phyloP scores from a whole-genome alignment of 2,329 filamentous ascomycete species.

The Fusarium cicatricum region DNA sequence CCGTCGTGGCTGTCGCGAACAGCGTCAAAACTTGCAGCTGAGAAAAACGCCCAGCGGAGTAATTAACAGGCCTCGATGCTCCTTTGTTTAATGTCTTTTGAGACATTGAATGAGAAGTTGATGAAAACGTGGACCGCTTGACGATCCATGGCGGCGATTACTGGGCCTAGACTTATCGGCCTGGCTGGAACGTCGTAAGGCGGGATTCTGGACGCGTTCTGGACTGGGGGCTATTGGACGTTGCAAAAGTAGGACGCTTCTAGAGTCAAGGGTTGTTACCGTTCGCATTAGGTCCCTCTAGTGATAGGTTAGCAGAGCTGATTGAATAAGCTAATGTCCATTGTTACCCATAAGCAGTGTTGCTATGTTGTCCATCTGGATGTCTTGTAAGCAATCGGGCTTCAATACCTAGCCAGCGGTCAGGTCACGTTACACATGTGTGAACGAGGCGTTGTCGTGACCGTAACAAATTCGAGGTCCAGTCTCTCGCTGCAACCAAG shows the following conservation, averaged over 20 bases:
- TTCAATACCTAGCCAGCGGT: background rate
- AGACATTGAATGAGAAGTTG: too few species aligned
- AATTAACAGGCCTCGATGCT: too few species aligned
- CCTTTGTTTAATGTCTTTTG: too few species aligned
- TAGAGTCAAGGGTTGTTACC: constrained; percentile 5
- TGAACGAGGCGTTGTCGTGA: background rate
- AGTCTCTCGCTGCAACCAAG: background rate
- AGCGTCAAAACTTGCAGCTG: too few species aligned
- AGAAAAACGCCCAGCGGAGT: too few species aligned
- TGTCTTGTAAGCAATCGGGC: background rate
- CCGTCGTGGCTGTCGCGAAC: too few species aligned
- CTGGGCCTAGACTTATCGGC: background rate
- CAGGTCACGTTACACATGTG: background rate
- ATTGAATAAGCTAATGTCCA: background rate
- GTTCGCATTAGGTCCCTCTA: background rate
- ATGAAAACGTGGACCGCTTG: too few species aligned
- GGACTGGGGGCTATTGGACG: constrained; percentile 14
- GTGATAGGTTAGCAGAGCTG: constrained; percentile 2
- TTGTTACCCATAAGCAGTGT: background rate
- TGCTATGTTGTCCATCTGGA: background rate
- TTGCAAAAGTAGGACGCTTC: background rate
- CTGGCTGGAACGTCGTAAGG: constrained; percentile 15
- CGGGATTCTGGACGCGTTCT: constrained; percentile 17
- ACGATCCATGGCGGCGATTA: background rate
- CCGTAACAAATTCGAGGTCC: background rate